Conservation (phyloP, 352 stramenopile species). For the Globisporangium uncinulatum region DNA sequence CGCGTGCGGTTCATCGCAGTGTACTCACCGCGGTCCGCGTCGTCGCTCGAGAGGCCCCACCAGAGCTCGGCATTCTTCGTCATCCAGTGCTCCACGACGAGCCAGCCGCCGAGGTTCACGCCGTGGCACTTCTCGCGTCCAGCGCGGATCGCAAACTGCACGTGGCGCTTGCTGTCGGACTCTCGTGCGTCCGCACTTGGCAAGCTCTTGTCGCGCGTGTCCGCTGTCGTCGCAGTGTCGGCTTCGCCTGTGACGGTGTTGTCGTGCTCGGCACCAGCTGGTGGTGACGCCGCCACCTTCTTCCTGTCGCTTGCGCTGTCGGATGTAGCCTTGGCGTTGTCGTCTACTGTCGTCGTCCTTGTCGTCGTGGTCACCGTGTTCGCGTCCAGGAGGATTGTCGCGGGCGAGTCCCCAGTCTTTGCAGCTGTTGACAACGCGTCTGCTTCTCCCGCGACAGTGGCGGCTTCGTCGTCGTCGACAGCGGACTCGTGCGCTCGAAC, state of each 20-base stretch:
- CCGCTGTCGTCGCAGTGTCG: not conserved
- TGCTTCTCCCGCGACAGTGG: not conserved
- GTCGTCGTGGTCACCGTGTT: not conserved
- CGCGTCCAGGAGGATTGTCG: not conserved
- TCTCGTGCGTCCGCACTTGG: slow-evolving; percentile 13
- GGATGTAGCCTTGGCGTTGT: not conserved
- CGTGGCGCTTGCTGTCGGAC: slow-evolving; percentile 55
- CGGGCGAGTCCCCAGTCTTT: not conserved
- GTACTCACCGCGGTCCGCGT: slow-evolving; percentile 51
- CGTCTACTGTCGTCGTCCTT: not conserved
- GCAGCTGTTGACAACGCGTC: not conserved
- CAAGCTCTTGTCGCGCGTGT: not conserved
- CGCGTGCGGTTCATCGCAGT: slow-evolving; percentile 39
- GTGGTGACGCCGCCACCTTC: not conserved
- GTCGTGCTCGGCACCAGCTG: not conserved
- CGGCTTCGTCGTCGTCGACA: not conserved
- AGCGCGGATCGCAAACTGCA: slow-evolving; percentile 55
- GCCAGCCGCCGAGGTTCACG: slow-evolving; percentile 77
- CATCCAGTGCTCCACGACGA: slow-evolving; percentile 82
- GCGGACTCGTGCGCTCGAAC: not conserved
- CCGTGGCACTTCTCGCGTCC: slow-evolving; percentile 40
- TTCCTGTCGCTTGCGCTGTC: not conserved
- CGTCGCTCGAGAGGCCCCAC: slow-evolving; percentile 30
- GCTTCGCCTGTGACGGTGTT: not conserved
- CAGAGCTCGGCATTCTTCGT: slow-evolving; percentile 49